These are phyloP conservation scores for Allomyces javanicus DNA, from an alignment of 192 early-diverging fungal genomes.

Conservation along the genomic window DNA sequence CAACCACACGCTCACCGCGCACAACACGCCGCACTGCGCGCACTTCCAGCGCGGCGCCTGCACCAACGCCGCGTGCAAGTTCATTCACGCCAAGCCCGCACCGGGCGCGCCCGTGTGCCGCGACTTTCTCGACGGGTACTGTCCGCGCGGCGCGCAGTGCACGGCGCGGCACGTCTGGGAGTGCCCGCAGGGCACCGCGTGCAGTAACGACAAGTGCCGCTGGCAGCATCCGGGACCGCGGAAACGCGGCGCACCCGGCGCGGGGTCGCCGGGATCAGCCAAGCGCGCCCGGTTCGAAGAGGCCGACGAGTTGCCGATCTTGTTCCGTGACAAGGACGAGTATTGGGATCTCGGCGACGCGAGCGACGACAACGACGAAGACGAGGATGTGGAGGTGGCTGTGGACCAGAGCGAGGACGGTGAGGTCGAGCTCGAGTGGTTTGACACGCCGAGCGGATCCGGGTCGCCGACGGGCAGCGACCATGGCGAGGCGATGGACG, in stretches of 20 bases:
- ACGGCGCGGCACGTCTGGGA: slow-evolving; percentile 41
- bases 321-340: slow-evolving; percentile 4
- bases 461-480: slow-evolving; percentile 5
- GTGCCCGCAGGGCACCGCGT: slow-evolving; percentile 49
- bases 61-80: slow-evolving; percentile 27
- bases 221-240: slow-evolving; percentile 30
- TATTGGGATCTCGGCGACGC: not conserved
- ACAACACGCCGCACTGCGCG: slow-evolving; percentile 34
- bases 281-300: not conserved
- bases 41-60: slow-evolving; percentile 48
- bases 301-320: slow-evolving; percentile 4
- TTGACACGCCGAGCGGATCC: not conserved
- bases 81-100: slow-evolving; percentile 32
- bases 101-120: slow-evolving; percentile 39
- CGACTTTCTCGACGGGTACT: slow-evolving; percentile 42
- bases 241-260: not conserved
- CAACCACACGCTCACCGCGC: slow-evolving; percentile 32
- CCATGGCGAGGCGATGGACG: slow-evolving; percentile 9
- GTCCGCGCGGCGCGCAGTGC: slow-evolving; percentile 31
- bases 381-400: not conserved
- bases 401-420: slow-evolving; percentile 5
- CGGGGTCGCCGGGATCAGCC: too few relatives aligned
- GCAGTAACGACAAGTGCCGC: slow-evolving; percentile 28
- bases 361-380: not conserved
- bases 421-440: slow-evolving; percentile 1